Evolutionary conservation across 352 stramenopile genomes (phyloP).

Genomic region (Plasmopara halstedii): DNA sequence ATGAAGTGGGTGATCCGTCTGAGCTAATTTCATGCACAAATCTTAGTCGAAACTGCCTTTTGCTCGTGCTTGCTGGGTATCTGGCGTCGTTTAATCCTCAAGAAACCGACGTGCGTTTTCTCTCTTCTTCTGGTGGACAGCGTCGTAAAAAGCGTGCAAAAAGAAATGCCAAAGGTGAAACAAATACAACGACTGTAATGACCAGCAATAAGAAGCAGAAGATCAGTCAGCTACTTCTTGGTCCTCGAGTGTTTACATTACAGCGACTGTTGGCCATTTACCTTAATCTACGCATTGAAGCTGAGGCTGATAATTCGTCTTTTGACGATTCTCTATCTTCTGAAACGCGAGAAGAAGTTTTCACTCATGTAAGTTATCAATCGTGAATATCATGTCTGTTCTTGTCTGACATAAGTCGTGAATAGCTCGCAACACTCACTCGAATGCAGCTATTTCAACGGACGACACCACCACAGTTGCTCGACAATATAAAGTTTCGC

Average conservation of each 20-base stretch:
- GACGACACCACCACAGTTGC: constrained; percentile 48
- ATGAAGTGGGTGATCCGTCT: constrained; percentile 13
- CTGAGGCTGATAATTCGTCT: constrained; percentile 14
- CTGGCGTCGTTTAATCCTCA: constrained; percentile 78
- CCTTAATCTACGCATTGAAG: constrained; percentile 53
- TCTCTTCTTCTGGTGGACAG: constrained; percentile 47
- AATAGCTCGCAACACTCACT: constrained; percentile 59
- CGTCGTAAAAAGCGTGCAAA: constrained; percentile 48
- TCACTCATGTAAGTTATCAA: constrained; percentile 51
- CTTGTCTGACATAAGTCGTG: neutral
- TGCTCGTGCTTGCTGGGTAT: constrained; percentile 66
- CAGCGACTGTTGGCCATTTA: constrained; percentile 75
- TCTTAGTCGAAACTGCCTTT: constrained; percentile 54
- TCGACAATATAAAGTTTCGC: constrained; percentile 76
- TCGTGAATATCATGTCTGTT: neutral
- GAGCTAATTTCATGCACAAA: constrained; percentile 52
- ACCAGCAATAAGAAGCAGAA: constrained; percentile 31
- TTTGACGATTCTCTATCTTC: constrained; percentile 11
- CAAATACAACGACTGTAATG: constrained; percentile 4
- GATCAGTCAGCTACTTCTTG: constrained; percentile 57
- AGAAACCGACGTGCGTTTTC: constrained; percentile 60
- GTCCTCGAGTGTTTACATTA: constrained; percentile 64
- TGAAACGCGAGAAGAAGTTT: constrained; percentile 67
- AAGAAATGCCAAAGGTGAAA: constrained; percentile 11
- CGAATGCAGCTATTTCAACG: constrained; percentile 77